Percentiles rank a stretch among this genome's conserved stretches.
phyloP scores from a whole-genome alignment of 306 rosid genomes.

The Lathyrus tuberosus region DNA sequence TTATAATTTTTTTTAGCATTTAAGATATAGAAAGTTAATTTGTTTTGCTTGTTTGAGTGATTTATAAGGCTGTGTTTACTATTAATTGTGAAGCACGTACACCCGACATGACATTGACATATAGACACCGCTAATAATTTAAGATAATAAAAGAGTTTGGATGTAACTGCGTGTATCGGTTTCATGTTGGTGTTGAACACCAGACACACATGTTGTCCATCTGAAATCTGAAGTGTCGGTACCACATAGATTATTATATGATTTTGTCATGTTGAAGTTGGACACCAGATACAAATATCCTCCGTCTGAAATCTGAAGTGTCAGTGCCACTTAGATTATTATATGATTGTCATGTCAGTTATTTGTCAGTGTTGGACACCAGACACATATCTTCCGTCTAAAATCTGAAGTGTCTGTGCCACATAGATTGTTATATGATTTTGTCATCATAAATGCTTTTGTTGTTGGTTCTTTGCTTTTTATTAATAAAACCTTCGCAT shows the following conservation, averaged over 20 bases:
- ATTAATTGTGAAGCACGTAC: not conserved
- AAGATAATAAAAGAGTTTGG: not conserved
- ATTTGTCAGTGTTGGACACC: not conserved
- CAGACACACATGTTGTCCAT: not conserved
- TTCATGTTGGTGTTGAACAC: not conserved
- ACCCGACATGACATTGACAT: not conserved
- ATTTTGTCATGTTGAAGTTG: not conserved
- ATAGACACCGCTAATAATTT: not conserved
- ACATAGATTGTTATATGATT: conserved; percentile 3
- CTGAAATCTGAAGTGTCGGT: not conserved
- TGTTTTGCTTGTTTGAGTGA: conserved; percentile 23
- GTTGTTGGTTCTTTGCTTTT: conserved; percentile 34
- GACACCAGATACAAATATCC: not conserved
- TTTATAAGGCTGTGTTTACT: not conserved
- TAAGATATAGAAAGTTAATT: conserved; percentile 26
- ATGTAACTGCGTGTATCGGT: not conserved
- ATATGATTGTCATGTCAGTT: not conserved
- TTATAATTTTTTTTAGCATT: not conserved
- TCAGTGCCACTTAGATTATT: not conserved
- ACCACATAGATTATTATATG: not conserved
- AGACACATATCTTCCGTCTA: not conserved
- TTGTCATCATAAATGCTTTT: conserved; percentile 33
- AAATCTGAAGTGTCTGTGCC: not conserved
- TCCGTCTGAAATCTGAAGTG: not conserved
- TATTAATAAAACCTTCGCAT: conserved; percentile 23